phyloP scores from a whole-genome alignment of 1,139 yeast species.

The Suhomyces panamericanus region DNA sequence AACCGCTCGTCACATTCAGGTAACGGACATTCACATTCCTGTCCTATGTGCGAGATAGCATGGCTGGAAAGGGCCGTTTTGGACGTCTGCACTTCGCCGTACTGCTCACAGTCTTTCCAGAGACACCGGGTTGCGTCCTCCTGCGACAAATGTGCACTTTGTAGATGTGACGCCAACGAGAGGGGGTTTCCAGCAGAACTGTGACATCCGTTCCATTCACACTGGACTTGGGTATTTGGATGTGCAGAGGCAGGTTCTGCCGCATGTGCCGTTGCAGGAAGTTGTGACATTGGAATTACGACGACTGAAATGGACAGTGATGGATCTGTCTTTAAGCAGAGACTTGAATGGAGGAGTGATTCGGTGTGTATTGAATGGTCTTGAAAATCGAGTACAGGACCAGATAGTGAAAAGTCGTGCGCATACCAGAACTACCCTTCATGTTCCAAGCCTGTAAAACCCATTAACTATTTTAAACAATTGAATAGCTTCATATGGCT shows the following conservation, averaged over 20 bases:
- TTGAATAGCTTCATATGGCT: no score
- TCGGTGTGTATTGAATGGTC: no score
- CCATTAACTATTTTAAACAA: no score
- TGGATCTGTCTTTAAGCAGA: no score
- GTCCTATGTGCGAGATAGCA: conserved; percentile 66
- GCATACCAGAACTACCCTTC: no score
- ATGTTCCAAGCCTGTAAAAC: no score
- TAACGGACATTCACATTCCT: conserved; percentile 63
- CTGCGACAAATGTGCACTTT: conserved; percentile 29
- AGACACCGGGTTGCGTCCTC: conserved; percentile 40
- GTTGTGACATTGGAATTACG: neutral
- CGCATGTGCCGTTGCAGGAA: neutral
- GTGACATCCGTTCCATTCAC: conserved; percentile 41
- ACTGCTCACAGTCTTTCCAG: conserved; percentile 62
- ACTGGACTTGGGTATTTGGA: conserved; percentile 13
- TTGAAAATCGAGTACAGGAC: no score
- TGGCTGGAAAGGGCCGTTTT: conserved; percentile 63
- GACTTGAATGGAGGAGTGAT: no score
- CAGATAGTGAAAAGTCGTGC: no score
- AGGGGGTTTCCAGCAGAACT: conserved; percentile 18
- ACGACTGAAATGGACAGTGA: neutral
- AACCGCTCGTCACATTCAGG: conserved; percentile 70
- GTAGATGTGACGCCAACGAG: conserved; percentile 35
- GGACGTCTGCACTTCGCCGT: conserved; percentile 57
- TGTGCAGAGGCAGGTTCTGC: neutral